Base-by-base conservation (phyloP, 2,329 filamentous ascomycete genomes). In the Lasiodiplodia hormozganensis region DNA sequence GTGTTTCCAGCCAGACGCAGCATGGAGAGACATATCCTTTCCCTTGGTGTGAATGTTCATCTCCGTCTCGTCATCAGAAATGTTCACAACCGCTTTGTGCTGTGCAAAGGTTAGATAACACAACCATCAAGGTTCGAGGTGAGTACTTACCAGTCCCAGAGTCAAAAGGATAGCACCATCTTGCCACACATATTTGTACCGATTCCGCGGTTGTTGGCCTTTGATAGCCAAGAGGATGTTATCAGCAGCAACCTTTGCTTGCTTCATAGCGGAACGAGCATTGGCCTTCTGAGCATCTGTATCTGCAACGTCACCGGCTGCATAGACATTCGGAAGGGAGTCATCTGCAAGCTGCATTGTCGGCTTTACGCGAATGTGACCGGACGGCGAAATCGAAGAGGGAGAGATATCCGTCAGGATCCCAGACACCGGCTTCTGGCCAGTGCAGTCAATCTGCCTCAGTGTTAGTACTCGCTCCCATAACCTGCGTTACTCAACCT, bases 281-380 rank as follows among this genome's bases (percentile, higher is more conserved):
- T 76, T 79, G 2, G 16, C 16, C 73, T 89, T 89, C 6, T 85
- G 85, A 0, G 82, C 81, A 1, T 83, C 84, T 5, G 76, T 76
- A 31, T 86, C 85, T 4, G 87, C 85, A 4, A 92, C 86, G 70
- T 91, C 89, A 21, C 89, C 89, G n/a, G 87, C 84, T 1, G 85
- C 86, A 72, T 88, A 91, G 2, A 91, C 81, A 69, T 88, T 84
- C 1, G 83, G 80, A 10, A 85, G 79, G 0, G 70, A 69, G 2
- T 81, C 76, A 71, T 87, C 84, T 8, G 77, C 73, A 16, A 91
- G 79, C 70, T 90, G 88, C 38, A 91, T 79, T 0, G 85, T 88
- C 0, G 84, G 80, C 60, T 84, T 83, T 28, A 90, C 85, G 0
- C 80, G 79, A 71, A 90, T 84, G 68, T 85, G 82, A 1, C 84